Base-by-base conservation (phyloP, 2,329 filamentous ascomycete species). In the Fusarium sp. region DNA sequence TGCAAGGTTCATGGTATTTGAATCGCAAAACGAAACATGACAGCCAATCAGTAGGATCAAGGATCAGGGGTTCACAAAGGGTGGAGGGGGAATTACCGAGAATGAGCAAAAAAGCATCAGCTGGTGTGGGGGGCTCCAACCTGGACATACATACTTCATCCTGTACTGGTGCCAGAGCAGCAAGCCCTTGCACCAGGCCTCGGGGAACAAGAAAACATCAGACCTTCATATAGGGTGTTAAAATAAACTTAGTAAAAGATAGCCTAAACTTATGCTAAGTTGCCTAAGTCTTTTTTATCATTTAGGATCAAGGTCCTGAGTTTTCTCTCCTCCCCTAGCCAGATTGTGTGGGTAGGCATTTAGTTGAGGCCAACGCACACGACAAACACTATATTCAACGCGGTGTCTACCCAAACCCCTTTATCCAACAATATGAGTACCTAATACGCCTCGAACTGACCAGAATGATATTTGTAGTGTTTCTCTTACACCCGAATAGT, bases 1-100 rank as follows among this genome's bases (percentile, higher is more conserved):
- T 65, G 36, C 67, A 70, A 70, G 67, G 65, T 63, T 68, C 72
- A 72, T 68, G 70, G 72, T 31, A 39, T 51, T 56, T 61, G 48
- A 61, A 58, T 44, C 52, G 52, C 54, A 65, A 58, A 33, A 62
- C 60, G 64, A 72, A 69, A 61, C 66, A 58, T 58, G 47, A 26
- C 39, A 68, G 36, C 66, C 71, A 73, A 70, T 69, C 48, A 44
- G 67, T 64, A 15, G 28, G 24, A 13, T 41, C 55, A 60, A 54
- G 70, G 66, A 66, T 59, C 68, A 74, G 58, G 70, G 63, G 38
- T 68, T 64, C 42, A 44, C 15, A 38, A 59, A 51, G 42, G 33
- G 65, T 55, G 41, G 66, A 64, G 55, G 47, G 57, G 48, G 42
- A 41, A 51, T 59, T 70, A 49, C 65, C 51, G 39, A 70, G 44